Percentiles rank a stretch among this genome's conserved stretches.
phyloP scores from a whole-genome alignment of 768 basidiomycete genomes.

The Rubroboletus pulcherrimus region DNA sequence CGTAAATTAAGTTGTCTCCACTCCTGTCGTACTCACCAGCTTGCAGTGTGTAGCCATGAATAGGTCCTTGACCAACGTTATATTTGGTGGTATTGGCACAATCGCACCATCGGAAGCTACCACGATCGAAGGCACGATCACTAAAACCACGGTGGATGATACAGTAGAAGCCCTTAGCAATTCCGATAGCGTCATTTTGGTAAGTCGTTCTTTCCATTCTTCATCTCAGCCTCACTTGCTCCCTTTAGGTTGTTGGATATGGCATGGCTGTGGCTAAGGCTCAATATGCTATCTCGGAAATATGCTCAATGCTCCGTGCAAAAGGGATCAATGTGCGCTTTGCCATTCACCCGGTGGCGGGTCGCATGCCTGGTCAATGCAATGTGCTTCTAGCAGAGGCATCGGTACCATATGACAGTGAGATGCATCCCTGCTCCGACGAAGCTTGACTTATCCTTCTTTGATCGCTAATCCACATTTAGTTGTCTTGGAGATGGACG shows the following conservation, averaged over 20 bases:
- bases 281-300: constrained; percentile 75
- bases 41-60: constrained; percentile 89
- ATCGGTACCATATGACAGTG: constrained; percentile 86
- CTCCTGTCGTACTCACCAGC: constrained; percentile 4
- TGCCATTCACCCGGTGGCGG: constrained; percentile 87
- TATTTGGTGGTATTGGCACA: constrained; percentile 81
- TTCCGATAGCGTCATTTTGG: constrained; percentile 81
- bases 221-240: constrained; percentile 3
- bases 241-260: constrained; percentile 68
- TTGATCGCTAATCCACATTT: neutral
- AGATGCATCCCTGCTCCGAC: constrained; percentile 22
- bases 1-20: constrained; percentile 15
- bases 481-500: constrained; percentile 93
- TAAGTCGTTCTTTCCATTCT: constrained; percentile 22
- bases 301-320: constrained; percentile 64
- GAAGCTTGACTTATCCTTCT: neutral
- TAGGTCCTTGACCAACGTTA: constrained; percentile 76
- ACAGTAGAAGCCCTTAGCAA: constrained; percentile 74
- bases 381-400: constrained; percentile 91
- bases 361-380: constrained; percentile 91
- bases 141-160: constrained; percentile 75
- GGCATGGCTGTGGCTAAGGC: constrained; percentile 94
- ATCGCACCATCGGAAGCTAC: constrained; percentile 51
- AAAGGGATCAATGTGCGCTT: constrained; percentile 81
- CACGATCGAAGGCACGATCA: constrained; percentile 82